Evolutionary conservation across 2,329 filamentous ascomycete genomes (phyloP), one percentile per base, ranked within the genome.

Genomic region (Annulohypoxylon truncatum): DNA sequence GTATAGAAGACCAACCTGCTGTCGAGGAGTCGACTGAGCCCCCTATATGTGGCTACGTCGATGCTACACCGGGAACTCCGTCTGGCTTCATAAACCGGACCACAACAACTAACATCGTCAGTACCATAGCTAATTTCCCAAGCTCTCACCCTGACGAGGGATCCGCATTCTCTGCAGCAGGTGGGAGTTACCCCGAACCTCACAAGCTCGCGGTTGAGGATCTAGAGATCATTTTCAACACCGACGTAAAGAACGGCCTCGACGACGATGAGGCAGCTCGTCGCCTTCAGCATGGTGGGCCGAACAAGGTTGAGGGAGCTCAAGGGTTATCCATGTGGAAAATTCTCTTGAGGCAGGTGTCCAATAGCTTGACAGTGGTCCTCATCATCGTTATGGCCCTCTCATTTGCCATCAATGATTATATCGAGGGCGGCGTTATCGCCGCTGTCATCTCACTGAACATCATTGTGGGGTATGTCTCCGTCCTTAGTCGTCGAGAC

Each of bases 321-420:
- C 88, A 90, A 80, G 88, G 89, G 79, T 80, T 90, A 81, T 92
- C 90, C 79, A 75, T 90, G 79, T 92, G 89, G 87, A 87, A 90
- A 81, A 91, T 93, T 81, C 85, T 93, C 81, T 79, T 93, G 80
- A 90, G 90, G 76, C 90, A 93, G 82, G 86, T 92, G 72, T 91
- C 90, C 71, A 93, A 93, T 81, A 91, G 90, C 81, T 82, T 93
- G 79, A 93, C 90, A 69, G 83, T 91, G 76, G 89, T 92, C 68
- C 88, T 94, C 72, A 83, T 93, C 71, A 88, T 92, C 74, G 91
- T 92, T 74, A 92, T 92, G 88, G 89, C 87, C 64, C 81, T 88
- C 64, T 89, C 87, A 51, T 91, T 90, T 79, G 87, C 84, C 76
- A 91, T 90, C 71, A 74, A 83, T 72, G 89, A 90, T 76, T 89